Conservation (phyloP, 1,284 basidiomycete genomes). For the Ganoderma boninense region DNA sequence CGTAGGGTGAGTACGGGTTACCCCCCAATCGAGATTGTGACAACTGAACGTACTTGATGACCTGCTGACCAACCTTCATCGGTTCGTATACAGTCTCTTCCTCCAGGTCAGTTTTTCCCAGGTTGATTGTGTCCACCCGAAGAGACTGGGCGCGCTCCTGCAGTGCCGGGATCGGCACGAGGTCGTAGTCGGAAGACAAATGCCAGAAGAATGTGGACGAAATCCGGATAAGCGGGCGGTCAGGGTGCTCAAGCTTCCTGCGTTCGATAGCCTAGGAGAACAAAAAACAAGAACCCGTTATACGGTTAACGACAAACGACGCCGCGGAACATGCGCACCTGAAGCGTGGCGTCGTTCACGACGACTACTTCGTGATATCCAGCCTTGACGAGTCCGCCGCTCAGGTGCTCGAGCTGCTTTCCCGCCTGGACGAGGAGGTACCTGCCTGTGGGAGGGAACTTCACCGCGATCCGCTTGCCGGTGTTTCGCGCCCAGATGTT, state of each 20-base stretch:
- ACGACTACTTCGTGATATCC: slow-evolving; percentile 94
- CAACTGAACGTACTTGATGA: slow-evolving; percentile 69
- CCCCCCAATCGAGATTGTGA: neutral
- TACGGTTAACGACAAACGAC: no score
- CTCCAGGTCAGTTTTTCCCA: slow-evolving; percentile 49
- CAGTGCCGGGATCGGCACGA: slow-evolving; percentile 71
- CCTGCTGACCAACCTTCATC: slow-evolving; percentile 89
- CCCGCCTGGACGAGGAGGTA: slow-evolving; percentile 88
- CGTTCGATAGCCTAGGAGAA: slow-evolving; percentile 68
- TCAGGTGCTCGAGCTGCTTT: slow-evolving; percentile 91
- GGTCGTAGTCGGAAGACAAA: slow-evolving; percentile 83
- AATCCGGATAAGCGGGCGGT: slow-evolving; percentile 88
- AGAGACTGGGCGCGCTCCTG: slow-evolving; percentile 52
- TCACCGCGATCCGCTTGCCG: slow-evolving; percentile 86
- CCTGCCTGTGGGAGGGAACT: slow-evolving; percentile 76
- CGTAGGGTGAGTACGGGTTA: slow-evolving; percentile 11
- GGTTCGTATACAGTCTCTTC: slow-evolving; percentile 65
- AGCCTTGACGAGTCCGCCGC: slow-evolving; percentile 89
- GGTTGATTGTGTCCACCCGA: slow-evolving; percentile 46
- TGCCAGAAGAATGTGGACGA: slow-evolving; percentile 97
- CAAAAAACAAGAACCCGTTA: neutral
- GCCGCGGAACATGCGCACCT: slow-evolving; percentile 49
- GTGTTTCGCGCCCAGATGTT: slow-evolving; percentile 94
- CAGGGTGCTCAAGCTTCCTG: slow-evolving; percentile 64
- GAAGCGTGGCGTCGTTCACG: slow-evolving; percentile 78